A percentile compares a stretch with the other conserved stretches of the same genome.
These are phyloP conservation scores for Leccinum angustisporum DNA, from an alignment of 1,284 basidiomycete genomes.

Conservation along the genomic window DNA sequence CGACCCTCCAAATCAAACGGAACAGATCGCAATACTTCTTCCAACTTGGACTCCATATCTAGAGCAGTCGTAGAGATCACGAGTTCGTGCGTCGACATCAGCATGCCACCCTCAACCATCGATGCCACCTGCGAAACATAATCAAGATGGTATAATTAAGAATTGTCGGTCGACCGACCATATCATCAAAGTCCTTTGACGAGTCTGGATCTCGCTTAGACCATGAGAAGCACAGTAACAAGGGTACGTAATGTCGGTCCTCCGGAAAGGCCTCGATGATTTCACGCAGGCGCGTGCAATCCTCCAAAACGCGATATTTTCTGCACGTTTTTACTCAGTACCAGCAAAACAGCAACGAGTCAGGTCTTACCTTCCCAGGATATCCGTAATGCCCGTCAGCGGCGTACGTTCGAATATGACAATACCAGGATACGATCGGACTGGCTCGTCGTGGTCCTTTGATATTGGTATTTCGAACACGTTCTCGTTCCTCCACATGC, in stretches of 20 bases:
- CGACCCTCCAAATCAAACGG: constrained; percentile 57
- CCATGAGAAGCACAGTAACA: constrained; percentile 62
- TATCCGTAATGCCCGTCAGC: constrained; percentile 55
- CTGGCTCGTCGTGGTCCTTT: constrained; percentile 5
- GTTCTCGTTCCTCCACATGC: constrained; percentile 55
- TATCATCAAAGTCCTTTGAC: constrained; percentile 47
- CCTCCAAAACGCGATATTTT: constrained; percentile 70
- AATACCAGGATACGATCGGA: constrained; percentile 51
- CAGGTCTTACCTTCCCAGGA: constrained; percentile 57
- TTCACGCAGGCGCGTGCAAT: constrained; percentile 66
- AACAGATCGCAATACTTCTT: constrained; percentile 40
- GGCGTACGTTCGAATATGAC: constrained; percentile 73
- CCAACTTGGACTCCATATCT: constrained; percentile 57
- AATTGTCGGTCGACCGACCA: constrained; percentile 40
- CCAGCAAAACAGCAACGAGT: not conserved
- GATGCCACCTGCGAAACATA: constrained; percentile 42
- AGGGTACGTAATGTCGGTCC: constrained; percentile 56
- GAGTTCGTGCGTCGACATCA: constrained; percentile 46
- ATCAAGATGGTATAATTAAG: not conserved
- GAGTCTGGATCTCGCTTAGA: constrained; percentile 40
- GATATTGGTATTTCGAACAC: constrained; percentile 57
- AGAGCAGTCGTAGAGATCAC: constrained; percentile 48
- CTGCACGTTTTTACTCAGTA: constrained; percentile 35
- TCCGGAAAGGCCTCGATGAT: constrained; percentile 52
- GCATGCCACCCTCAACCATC: constrained; percentile 42